Percentiles rank a stretch among this genome's conserved stretches.
phyloP scores from a whole-genome alignment of 2,329 filamentous ascomycete genomes.

The Hymenoscyphus salicellus region DNA sequence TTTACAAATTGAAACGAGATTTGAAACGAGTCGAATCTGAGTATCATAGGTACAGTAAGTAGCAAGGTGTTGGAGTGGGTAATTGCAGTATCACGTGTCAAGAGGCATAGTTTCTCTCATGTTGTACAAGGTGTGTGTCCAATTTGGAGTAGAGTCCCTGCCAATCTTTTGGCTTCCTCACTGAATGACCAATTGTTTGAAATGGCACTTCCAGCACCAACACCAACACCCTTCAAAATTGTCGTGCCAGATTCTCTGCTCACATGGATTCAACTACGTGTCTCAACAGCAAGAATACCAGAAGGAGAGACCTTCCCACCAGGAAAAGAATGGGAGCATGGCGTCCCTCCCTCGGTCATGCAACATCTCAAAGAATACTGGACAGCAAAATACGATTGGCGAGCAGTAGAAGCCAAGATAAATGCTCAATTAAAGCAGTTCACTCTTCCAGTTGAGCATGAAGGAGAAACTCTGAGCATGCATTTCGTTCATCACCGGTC shows the following conservation, averaged over 20 bases:
- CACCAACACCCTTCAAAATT: conserved; percentile 30
- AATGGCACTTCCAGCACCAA: conserved; percentile 13
- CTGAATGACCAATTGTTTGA: background rate
- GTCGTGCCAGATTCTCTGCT: conserved; percentile 27
- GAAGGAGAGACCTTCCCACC: conserved; percentile 18
- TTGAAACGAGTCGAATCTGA: no score
- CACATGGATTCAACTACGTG: conserved; percentile 28
- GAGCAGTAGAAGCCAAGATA: conserved; percentile 29
- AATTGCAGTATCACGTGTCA: no score
- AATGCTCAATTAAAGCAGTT: conserved; percentile 34
- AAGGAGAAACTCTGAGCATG: conserved; percentile 47
- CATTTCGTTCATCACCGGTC: conserved; percentile 63
- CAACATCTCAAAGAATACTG: conserved; percentile 29
- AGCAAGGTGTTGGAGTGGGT: no score
- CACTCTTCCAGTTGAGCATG: conserved; percentile 30
- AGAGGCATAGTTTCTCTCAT: no score
- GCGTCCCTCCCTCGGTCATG: conserved; percentile 20
- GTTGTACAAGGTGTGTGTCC: no score
- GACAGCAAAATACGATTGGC: conserved; percentile 34
- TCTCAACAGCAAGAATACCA: conserved; percentile 28
- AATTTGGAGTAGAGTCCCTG: no score
- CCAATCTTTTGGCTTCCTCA: no score
- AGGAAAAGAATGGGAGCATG: conserved; percentile 23
- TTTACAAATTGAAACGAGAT: no score
- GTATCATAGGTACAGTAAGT: no score